phyloP scores from a whole-genome alignment of 129 eudicot genomes.

The Dittrichia graveolens region DNA sequence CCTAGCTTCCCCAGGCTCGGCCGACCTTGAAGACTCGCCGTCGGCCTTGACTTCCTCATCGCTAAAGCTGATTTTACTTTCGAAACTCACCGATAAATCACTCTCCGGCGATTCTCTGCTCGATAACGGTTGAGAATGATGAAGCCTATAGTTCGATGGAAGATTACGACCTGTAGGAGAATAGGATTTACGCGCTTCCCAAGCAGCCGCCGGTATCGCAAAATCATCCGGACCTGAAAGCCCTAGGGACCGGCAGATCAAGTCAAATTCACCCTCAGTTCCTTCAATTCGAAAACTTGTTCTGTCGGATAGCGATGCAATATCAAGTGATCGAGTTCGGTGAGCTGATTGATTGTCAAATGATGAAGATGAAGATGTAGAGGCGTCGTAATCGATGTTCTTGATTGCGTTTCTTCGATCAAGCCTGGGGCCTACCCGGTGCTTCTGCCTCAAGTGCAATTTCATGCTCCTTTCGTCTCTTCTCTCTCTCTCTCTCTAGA shows the following conservation, averaged over 20 bases:
- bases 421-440: conserved; percentile 38
- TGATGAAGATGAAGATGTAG: conserved; percentile 35
- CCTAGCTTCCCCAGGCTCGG: conserved; percentile 21
- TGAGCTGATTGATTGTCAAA: conserved; percentile 37
- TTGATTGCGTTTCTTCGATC: conserved; percentile 63
- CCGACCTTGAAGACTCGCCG: conserved; percentile 24
- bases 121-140: conserved; percentile 19
- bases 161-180: conserved; percentile 39
- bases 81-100: conserved; percentile 30
- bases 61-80: conserved; percentile 24
- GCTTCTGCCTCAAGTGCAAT: conserved; percentile 36
- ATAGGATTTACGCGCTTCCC: conserved; percentile 47
- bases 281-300: conserved; percentile 67
- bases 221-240: conserved; percentile 77
- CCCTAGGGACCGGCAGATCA: conserved; percentile 53
- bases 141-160: conserved; percentile 30
- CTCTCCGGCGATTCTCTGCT: conserved; percentile 21
- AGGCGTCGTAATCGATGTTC: conserved; percentile 67
- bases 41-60: conserved; percentile 32
- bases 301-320: conserved; percentile 26
- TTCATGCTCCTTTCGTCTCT: conserved; percentile 29
- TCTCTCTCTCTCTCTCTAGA: conserved; percentile 10
- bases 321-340: conserved; percentile 54
- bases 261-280: conserved; percentile 58
- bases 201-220: conserved; percentile 60